These are phyloP conservation scores for Malassezia dermatis DNA, from an alignment of 1,284 basidiomycete genomes.

Conservation along the genomic window DNA sequence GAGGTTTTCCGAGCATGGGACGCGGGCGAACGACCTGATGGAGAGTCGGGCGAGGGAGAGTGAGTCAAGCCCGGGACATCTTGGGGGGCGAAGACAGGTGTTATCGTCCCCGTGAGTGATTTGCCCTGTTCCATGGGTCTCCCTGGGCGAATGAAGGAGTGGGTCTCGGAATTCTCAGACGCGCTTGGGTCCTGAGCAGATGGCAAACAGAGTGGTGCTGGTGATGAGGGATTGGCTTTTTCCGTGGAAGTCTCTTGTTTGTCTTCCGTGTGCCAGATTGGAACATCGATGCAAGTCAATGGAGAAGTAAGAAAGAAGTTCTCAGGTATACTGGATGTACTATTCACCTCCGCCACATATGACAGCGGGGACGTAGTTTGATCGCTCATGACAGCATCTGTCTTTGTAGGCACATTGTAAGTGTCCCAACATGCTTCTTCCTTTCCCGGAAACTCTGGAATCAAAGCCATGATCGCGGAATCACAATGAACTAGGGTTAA, in stretches of 20 bases:
- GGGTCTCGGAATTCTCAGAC: background rate
- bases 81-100: background rate
- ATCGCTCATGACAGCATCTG: background rate
- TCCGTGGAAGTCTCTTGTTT: background rate
- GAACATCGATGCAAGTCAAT: background rate
- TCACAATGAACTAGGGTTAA: background rate
- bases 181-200: background rate
- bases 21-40: conserved; percentile 12
- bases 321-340: background rate
- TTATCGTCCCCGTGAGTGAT: background rate
- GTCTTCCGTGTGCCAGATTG: background rate
- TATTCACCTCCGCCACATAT: background rate
- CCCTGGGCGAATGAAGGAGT: background rate
- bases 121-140: background rate
- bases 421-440: background rate
- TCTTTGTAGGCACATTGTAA: background rate
- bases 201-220: background rate
- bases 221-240: background rate
- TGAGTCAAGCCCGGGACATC: background rate
- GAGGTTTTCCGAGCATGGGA: conserved; percentile 34
- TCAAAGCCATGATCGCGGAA: background rate
- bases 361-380: background rate
- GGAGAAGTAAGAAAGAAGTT: background rate
- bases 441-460: background rate
- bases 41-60: background rate